phyloP scores from a whole-genome alignment of 2,329 filamentous ascomycete genomes.

The Lithohypha guttulata region DNA sequence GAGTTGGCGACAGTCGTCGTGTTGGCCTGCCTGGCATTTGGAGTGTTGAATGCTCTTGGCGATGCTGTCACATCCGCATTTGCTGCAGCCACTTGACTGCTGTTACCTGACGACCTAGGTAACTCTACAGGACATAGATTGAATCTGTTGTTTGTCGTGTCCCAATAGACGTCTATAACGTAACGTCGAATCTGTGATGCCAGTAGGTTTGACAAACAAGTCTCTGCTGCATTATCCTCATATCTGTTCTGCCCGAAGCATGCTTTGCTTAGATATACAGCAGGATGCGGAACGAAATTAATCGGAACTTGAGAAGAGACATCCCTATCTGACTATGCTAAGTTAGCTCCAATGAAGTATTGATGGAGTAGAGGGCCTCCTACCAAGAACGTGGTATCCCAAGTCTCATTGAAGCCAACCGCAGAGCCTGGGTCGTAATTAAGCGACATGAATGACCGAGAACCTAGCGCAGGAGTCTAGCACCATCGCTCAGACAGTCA shows the following conservation, averaged over 20 bases:
- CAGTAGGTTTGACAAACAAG: constrained; percentile 54
- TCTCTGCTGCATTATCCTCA: constrained; percentile 39
- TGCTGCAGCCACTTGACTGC: background rate
- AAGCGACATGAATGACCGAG: too few species aligned
- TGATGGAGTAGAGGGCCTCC: background rate
- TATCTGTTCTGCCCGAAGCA: constrained; percentile 49
- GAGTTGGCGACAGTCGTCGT: constrained; percentile 1
- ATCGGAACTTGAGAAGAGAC: constrained; percentile 49
- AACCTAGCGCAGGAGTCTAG: too few species aligned
- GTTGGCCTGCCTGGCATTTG: background rate
- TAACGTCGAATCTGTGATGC: constrained; percentile 49
- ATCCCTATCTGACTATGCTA: constrained; percentile 49
- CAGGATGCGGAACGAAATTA: constrained; percentile 50
- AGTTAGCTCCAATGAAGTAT: background rate
- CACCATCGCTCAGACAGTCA: too few species aligned
- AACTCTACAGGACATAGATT: constrained; percentile 47
- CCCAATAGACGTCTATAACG: constrained; percentile 55
- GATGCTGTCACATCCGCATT: background rate
- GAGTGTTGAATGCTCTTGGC: background rate
- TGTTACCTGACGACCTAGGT: constrained; percentile 12
- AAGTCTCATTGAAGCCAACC: background rate
- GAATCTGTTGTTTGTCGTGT: constrained; percentile 43
- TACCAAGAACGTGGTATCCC: constrained; percentile 8
- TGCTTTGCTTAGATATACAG: constrained; percentile 45
- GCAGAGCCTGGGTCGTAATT: background rate